Conservation (phyloP, 176 grass and related monocot genomes). For the Ensete ventricosum region DNA sequence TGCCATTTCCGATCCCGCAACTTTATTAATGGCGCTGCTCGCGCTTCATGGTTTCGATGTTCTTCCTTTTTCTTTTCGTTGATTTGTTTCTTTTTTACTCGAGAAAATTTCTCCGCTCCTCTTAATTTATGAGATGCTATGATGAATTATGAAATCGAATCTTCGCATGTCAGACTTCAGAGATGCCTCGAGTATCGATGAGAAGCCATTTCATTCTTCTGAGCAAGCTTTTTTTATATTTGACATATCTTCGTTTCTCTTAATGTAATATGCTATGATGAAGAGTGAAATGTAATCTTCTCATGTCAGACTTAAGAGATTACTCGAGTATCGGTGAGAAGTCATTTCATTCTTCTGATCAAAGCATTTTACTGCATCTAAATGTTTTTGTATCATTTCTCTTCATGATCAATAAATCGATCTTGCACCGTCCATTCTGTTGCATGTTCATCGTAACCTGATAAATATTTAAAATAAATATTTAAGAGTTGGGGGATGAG, state of each 20-base stretch:
- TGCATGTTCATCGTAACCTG: too few species aligned
- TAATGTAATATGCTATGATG: slow-evolving; percentile 25
- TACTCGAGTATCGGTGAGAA: slow-evolving; percentile 43
- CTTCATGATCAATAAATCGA: too few species aligned
- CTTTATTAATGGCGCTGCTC: not conserved
- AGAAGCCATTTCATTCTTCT: slow-evolving; percentile 38
- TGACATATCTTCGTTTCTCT: too few species aligned
- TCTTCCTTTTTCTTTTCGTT: not conserved
- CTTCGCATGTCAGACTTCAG: slow-evolving; percentile 68
- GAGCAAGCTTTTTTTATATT: slow-evolving; percentile 12
- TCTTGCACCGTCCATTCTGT: too few species aligned
- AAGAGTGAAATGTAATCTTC: slow-evolving; percentile 36
- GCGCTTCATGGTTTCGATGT: too few species aligned
- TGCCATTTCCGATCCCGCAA: slow-evolving; percentile 26
- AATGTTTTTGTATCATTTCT: too few species aligned
- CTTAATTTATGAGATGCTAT: slow-evolving; percentile 6
- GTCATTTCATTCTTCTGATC: slow-evolving; percentile 39
- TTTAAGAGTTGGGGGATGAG: too few species aligned
- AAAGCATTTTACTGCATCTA: not conserved
- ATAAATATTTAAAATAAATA: too few species aligned
- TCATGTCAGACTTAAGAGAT: slow-evolving; percentile 69
- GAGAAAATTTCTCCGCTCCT: not conserved
- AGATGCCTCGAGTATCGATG: slow-evolving; percentile 45
- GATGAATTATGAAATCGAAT: slow-evolving; percentile 41
- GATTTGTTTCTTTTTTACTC: not conserved